Percentiles rank a stretch among this genome's conserved stretches.
Conservation (phyloP, 139 green algal genomes). For the Micractinium sp. region DNA sequence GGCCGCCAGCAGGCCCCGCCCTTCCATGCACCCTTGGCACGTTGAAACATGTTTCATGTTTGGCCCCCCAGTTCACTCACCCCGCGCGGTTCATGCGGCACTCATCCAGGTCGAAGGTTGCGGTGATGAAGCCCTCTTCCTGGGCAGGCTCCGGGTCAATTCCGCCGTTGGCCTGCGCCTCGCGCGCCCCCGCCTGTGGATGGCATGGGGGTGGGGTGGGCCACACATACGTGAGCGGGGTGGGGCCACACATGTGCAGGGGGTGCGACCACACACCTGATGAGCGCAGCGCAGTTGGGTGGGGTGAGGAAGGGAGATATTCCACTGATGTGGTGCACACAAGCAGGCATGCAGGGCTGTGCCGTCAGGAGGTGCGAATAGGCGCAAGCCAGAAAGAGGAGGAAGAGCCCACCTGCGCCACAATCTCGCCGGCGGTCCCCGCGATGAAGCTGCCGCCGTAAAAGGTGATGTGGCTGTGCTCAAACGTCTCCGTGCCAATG, state of each 20-base stretch:
- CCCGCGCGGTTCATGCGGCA: conserved; percentile 19
- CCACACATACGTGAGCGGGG: neutral
- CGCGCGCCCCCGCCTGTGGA: conserved; percentile 1
- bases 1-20: too few relatives aligned
- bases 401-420: conserved; percentile 64
- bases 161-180: conserved; percentile 31
- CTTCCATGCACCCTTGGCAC: too few relatives aligned
- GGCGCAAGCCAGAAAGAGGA: too few relatives aligned
- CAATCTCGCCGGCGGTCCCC: conserved; percentile 56
- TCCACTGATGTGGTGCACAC: too few relatives aligned
- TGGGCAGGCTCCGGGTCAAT: conserved; percentile 47
- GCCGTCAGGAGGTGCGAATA: too few relatives aligned
- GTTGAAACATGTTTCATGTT: too few relatives aligned
- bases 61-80: conserved; percentile 1
- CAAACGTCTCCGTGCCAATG: conserved; percentile 67
- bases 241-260: neutral
- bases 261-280: neutral
- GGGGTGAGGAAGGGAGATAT: too few relatives aligned
- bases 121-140: conserved; percentile 69
- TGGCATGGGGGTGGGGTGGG: neutral
- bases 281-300: too few relatives aligned
- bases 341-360: too few relatives aligned
- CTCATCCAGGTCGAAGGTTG: conserved; percentile 75
- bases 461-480: conserved; percentile 67
- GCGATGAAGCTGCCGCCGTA: conserved; percentile 87